Base-by-base conservation (phyloP, 148 eudicot genomes). In the Selenicereus undatus region DNA sequence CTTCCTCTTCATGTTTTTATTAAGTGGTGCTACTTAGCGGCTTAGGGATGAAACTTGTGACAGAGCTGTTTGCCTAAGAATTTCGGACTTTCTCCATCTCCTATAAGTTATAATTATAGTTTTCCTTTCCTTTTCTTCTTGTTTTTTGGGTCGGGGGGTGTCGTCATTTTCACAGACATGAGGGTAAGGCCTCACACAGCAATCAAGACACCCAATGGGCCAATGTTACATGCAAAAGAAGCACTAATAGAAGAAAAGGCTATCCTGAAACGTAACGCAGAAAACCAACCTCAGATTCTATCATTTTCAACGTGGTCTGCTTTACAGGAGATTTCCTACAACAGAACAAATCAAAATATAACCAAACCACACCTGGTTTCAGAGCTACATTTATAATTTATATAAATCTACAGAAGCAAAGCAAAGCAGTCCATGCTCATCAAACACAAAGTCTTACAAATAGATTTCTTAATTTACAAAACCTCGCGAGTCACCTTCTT, bases 401-500 rank as follows among this genome's bases (percentile, higher is more conserved):
- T 32, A 32, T 54, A 81, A 45, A 82, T 71, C 84, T 82, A 82
- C 76, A 82, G 2, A 36, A 22, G 32, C 30, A 64, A 60, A 76
- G n/a, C 71, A 36, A 72, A 81, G 82, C 68, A 75, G 85, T 73
- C 77, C 81, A 78, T 85, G 73, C 78, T 82, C 85, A 82, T 70
- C 39, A 60, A 74, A 51, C 8, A 43, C 81, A 69, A 11, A 76
- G 75, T 62, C 77, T 48, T 74, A 43, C 70, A 60, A 48, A 64
- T 81, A 76, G 77, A 79, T 76, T 27, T 79, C 84, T 71, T 39
- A 83, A 91, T 91, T 74, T 89, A 91, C 92, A 91, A 65, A 71
- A 78, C 77, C 83, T 83, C 82, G 81, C 73, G 74, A 81, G 81
- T 84, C 89, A 85, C 81, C 87, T 90, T 91, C 92, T 90, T 90